A percentile compares a stretch with the other conserved stretches of the same genome.
Evolutionary conservation across 2,329 filamentous ascomycete species (phyloP).

Genomic region (Colletotrichum musicola): DNA sequence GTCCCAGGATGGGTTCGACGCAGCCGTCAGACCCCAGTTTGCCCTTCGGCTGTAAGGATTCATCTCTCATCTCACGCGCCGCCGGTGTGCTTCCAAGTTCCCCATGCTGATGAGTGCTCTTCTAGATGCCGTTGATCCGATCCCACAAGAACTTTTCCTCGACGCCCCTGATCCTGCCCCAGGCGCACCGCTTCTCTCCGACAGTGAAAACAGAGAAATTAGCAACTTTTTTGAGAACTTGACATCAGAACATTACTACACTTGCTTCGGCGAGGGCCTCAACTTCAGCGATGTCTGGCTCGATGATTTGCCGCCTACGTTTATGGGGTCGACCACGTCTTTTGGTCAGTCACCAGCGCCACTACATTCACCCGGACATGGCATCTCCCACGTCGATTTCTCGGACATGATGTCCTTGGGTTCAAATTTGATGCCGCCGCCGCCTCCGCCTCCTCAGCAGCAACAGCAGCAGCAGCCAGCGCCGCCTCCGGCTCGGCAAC

Average conservation of each 20-base stretch:
- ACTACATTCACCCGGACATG: conserved; percentile 44
- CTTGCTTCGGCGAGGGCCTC: conserved; percentile 64
- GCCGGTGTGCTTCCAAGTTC: neutral
- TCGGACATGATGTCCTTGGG: conserved; percentile 46
- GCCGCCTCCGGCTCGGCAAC: conserved; percentile 43
- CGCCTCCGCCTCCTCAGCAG: conserved; percentile 48
- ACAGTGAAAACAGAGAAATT: conserved; percentile 70
- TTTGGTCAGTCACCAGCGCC: conserved; percentile 65
- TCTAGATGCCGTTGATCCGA: conserved; percentile 59
- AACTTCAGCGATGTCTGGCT: conserved; percentile 66
- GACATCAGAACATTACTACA: conserved; percentile 62
- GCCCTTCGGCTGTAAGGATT: conserved; percentile 76
- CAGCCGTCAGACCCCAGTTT: conserved; percentile 67
- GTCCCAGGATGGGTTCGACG: conserved; percentile 71
- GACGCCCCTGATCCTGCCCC: conserved; percentile 73
- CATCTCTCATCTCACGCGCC: conserved; percentile 29
- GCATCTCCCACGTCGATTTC: conserved; percentile 43
- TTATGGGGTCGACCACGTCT: conserved; percentile 75
- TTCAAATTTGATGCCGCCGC: conserved; percentile 52
- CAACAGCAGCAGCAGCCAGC: conserved; percentile 45
- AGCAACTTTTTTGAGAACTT: conserved; percentile 70
- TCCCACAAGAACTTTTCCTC: conserved; percentile 58
- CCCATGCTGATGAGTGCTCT: conserved; percentile 35
- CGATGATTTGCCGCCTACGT: conserved; percentile 69
- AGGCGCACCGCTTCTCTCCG: conserved; percentile 74